Evolutionary conservation across 768 basidiomycete genomes (phyloP), one percentile per base, ranked within the genome.

Genomic region (Boletus eberwhitei): DNA sequence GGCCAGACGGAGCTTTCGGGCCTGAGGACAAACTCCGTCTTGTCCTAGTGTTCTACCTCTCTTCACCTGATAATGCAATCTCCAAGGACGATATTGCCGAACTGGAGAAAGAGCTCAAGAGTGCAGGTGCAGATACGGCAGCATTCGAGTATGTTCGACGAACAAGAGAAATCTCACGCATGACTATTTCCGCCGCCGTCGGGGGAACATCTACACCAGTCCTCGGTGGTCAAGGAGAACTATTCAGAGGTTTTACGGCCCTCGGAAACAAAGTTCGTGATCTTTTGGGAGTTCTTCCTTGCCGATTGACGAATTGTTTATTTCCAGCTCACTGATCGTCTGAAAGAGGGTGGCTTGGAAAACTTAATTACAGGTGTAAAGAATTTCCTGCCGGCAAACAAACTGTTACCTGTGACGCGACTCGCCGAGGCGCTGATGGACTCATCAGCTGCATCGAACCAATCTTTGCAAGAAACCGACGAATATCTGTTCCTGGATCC

Each of bases 361-460:
- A 96, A 96, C 69, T 78, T 99, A 16, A 91, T 99, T 58, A 95
- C 94, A 0, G 96, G 95, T 37, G 97, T 99, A 64, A 97, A 96
- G 71, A 98, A 97, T 73, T 94, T 99, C 78, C 74, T 99, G 17
- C 97, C 97, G 1, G 88, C 92, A 3, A 92, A 93, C 68, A 96
- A 99, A 72, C 82, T 97, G 37, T 81, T 97, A 46, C 88, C 93
- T 12, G 85, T 96, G 43, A 98, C 97, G 0, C 86, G 97, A 12
- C 78, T 99, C 32, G 87, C 90, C 2, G 97, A 98, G 66, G 96
- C 97, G 21, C 78, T 99, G 29, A 98, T 98, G 95, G 97, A 99
- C 68, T 95, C 97, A 0, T 87, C 94, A 0, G 80, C 89, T 2
- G 97, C 93, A 3, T 90, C 92, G 26, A 95, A 94, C 55, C 90